Evolutionary conservation across 768 basidiomycete genomes (phyloP).

Genomic region (Trametes meyenii): DNA sequence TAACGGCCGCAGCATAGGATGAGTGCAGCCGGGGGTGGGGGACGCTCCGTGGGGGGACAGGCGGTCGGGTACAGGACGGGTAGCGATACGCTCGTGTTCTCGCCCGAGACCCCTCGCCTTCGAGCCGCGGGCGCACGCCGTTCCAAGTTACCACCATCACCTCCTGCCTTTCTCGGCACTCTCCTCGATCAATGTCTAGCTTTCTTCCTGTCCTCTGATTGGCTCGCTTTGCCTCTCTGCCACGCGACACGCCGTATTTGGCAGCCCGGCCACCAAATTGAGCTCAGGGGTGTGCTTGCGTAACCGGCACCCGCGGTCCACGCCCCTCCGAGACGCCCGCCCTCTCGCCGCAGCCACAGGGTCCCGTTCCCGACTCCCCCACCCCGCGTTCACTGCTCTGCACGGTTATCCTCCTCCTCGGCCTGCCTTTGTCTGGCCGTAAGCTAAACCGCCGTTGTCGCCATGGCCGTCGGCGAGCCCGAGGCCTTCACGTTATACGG

Average conservation of each 20-base stretch:
- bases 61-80: not conserved
- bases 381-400: no score
- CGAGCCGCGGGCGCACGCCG: no score
- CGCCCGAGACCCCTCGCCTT: no score
- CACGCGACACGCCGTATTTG: not conserved
- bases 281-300: not conserved
- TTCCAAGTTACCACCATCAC: not conserved
- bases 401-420: not conserved
- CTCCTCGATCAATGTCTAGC: conserved; percentile 1
- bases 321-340: not conserved
- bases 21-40: not conserved
- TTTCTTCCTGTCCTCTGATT: not conserved
- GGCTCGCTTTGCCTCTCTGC: not conserved
- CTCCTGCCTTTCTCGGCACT: not conserved
- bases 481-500: conserved; percentile 61
- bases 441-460: not conserved
- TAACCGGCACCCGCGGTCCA: not conserved
- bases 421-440: not conserved
- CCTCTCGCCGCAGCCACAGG: no score
- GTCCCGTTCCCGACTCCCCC: not conserved
- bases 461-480: conserved; percentile 20
- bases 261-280: not conserved
- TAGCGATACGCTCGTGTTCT: no score
- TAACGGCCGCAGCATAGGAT: not conserved
- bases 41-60: no score